Base-by-base conservation (phyloP, 257 asterid species). In the Salvia rosmarinus region DNA sequence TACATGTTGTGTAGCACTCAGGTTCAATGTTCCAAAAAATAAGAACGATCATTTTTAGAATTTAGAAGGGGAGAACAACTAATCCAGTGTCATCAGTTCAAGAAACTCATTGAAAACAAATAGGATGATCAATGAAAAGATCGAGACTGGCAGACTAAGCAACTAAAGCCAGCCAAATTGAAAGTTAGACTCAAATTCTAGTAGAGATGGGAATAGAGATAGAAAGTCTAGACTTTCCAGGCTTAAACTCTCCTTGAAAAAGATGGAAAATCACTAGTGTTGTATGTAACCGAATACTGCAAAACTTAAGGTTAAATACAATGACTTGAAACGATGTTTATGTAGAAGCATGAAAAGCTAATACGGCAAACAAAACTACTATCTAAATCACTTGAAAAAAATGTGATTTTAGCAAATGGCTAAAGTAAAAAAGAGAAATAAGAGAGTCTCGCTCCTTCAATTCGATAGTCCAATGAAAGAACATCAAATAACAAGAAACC, bases 71-170 rank as follows among this genome's bases (percentile, higher is more conserved):
- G 34, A 58, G 23, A 63, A 25, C 5, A 23, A 6, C 63, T 30
- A 25, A 9, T 59, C 19, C 47, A 54, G 56, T 23, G 63, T 30
- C 55, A 67, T 9, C 6, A 21, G 14, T 47, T 46, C 57, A 39
- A 32, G 79, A 75, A 37, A 50, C 32, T 54, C 51, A 64, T 20
- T 23, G 42, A 10, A 61, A 40, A 20, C 17, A 61, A 55, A 20
- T 43, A 9, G 28, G 73, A 8, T 62, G 61, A 52, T 52, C 51
- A 62, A 19, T 34, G 35, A 19, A 49, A 39, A 50, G 28, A 49
- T 20, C 13, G 16, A 56, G 25, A 59, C 13, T 10, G 34, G 21
- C 57, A 40, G 28, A 62, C 61, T 54, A 59, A n/a, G 47, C 39
- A 64, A 55, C 51, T 13, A 9, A 55, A 20, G 32, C 42, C 52